phyloP scores from a whole-genome alignment of 2,329 filamentous ascomycete species.

The Pseudogymnoascus verrucosus region DNA sequence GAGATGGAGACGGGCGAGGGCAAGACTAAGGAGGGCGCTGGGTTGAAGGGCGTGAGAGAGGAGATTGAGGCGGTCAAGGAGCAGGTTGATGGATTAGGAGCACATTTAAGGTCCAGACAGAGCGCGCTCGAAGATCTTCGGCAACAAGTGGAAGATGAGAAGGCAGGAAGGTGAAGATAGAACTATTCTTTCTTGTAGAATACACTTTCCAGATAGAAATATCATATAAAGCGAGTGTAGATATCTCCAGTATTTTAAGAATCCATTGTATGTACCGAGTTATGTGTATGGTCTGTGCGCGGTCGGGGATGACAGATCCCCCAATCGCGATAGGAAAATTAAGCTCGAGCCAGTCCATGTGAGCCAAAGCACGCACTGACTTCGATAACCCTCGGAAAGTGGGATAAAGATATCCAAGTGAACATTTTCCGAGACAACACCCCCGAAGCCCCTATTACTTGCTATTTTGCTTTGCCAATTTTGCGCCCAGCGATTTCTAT shows the following conservation, averaged over 20 bases:
- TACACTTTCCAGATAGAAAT: not conserved
- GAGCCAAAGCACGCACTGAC: conserved; percentile 7
- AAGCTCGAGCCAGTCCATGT: conserved; percentile 2
- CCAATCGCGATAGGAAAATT: conserved; percentile 10
- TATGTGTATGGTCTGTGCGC: not conserved
- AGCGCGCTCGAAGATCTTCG: conserved; percentile 67
- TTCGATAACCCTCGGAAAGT: conserved; percentile 5
- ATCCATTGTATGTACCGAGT: not conserved
- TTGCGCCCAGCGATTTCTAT: not conserved
- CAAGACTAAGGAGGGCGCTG: conserved; percentile 60
- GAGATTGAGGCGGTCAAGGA: conserved; percentile 88
- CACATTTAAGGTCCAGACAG: conserved; percentile 70
- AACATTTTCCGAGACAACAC: conserved; percentile 2
- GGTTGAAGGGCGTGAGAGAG: conserved; percentile 69
- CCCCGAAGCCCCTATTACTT: not conserved
- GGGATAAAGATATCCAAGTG: conserved; percentile 2
- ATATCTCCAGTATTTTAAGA: not conserved
- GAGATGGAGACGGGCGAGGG: conserved; percentile 67
- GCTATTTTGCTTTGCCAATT: not conserved
- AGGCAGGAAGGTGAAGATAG: conserved; percentile 40
- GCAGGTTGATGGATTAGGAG: conserved; percentile 84
- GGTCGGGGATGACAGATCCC: not conserved
- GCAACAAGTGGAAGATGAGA: conserved; percentile 82
- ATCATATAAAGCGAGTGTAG: not conserved
- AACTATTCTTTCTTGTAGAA: not conserved